Evolutionary conservation across 2,329 filamentous ascomycete genomes (phyloP).

Genomic region (Beauveria australis): DNA sequence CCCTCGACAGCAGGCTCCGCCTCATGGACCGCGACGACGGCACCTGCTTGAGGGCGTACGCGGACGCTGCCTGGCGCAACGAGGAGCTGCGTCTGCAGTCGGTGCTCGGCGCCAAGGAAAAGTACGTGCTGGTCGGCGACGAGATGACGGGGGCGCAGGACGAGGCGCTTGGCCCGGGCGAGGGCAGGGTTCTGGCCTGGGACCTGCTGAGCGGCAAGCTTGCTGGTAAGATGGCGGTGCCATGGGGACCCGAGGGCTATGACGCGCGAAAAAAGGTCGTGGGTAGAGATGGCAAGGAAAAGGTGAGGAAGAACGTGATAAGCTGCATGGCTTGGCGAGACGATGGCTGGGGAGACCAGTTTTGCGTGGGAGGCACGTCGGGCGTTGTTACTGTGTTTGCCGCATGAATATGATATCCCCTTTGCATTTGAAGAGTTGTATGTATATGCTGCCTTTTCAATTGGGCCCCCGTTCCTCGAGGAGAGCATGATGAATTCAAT

Average conservation of each 20-base stretch:
- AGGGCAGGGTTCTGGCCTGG: constrained; percentile 70
- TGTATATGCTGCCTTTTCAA: neutral
- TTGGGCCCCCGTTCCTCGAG: too few species aligned
- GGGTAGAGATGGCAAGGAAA: constrained; percentile 53
- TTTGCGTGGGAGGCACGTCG: constrained; percentile 57
- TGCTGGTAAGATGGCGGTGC: constrained; percentile 51
- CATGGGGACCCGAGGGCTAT: constrained; percentile 45
- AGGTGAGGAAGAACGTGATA: constrained; percentile 49
- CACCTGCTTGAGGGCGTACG: constrained; percentile 64
- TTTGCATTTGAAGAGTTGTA: neutral
- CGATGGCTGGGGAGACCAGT: constrained; percentile 54
- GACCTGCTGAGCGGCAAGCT: constrained; percentile 69
- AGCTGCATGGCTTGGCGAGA: constrained; percentile 58
- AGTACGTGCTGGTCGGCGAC: constrained; percentile 71
- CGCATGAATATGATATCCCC: constrained; percentile 9
- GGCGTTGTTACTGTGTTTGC: constrained; percentile 59
- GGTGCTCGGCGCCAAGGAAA: constrained; percentile 67
- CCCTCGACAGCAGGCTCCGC: constrained; percentile 66
- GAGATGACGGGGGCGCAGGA: constrained; percentile 41
- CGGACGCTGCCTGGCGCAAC: constrained; percentile 50
- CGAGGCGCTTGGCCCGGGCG: constrained; percentile 21
- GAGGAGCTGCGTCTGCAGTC: constrained; percentile 66
- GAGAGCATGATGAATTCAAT: constrained; percentile 20
- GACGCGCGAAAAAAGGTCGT: constrained; percentile 43
- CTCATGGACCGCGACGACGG: constrained; percentile 75